These are phyloP conservation scores for Geranium incanum DNA, from an alignment of 441 rosid genomes.

Conservation along the genomic window DNA sequence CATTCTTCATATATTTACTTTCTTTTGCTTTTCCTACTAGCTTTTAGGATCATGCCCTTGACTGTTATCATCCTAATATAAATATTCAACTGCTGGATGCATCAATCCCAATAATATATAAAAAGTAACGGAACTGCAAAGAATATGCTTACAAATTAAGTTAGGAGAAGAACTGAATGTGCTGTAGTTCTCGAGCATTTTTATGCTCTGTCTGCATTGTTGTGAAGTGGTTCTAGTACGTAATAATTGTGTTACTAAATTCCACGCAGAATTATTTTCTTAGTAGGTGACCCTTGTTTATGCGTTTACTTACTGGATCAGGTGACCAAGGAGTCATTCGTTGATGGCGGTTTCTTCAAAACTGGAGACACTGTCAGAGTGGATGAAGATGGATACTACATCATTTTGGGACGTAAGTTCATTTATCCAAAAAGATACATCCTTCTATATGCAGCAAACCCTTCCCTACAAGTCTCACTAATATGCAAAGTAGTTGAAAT, in stretches of 20 bases:
- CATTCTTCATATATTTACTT: not conserved
- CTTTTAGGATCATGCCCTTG: not conserved
- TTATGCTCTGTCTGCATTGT: not conserved
- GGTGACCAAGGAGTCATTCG: slow-evolving; percentile 74
- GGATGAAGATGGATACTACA: slow-evolving; percentile 74
- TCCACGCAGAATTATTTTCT: not conserved
- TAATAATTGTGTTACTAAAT: not conserved
- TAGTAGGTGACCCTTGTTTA: slow-evolving; percentile 12
- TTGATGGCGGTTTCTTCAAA: slow-evolving; percentile 84
- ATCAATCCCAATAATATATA: not conserved
- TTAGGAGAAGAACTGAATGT: not conserved
- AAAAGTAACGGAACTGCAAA: not conserved
- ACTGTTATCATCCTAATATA: not conserved
- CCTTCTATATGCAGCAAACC: not conserved
- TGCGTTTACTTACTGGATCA: slow-evolving; percentile 19
- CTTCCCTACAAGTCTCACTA: not conserved
- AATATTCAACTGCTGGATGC: not conserved
- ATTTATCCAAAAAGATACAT: not conserved
- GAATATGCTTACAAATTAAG: not conserved
- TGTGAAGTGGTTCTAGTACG: not conserved
- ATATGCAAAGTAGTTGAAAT: not conserved
- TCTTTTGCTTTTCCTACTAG: not conserved
- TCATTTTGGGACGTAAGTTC: slow-evolving; percentile 86
- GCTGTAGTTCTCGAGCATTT: not conserved
- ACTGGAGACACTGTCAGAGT: slow-evolving; percentile 89